Base-by-base conservation (phyloP, 371 early-diverging fungal genomes). In the Mucor velutinosus region DNA sequence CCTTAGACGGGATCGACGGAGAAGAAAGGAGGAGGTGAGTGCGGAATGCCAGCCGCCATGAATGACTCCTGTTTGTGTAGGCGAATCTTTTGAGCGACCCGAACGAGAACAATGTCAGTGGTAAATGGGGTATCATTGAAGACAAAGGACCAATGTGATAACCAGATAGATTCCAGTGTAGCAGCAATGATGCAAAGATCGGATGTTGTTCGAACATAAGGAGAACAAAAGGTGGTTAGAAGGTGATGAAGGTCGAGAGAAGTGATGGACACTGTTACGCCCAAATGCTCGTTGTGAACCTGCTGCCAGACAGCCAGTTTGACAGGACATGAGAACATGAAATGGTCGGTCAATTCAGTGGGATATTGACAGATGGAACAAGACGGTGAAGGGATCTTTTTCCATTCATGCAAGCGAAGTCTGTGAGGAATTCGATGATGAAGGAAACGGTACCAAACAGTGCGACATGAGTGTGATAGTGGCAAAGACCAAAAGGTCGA, bases 141-240 rank as follows among this genome's bases (percentile, higher is more conserved):
- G 32, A 62, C 32, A 53, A 62, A 62, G 37, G 49, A 27, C 62
- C 62, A 62, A 30, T 62, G 55, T 53, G 45, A 29, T 25, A 27
- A 27, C 62, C 62, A 62, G 6, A 62, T 49, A n/a, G 62, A 45
- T 11, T 25, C n/a, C 7, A 62, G 15, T 21, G 53, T 49, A 51
- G 53, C 30, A 43, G 45, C 45, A 43, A 43, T 43, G 45, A 43
- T 43, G 15, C 45, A n/a, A 43, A 14, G 45, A 43, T 43, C 45
- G n/a, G 49, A 25, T 15, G 49, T 25, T 35, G 62, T 17, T 21
- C 32, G 21, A 32, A 32, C 53, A 33, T 33, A n/a, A 30, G 49
- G 30, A 11, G 32, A 49, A 4, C 33, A 35, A 32, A 62, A 30
- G 53, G 15, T 47, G 35, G 45, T 47, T 6, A 33, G 17, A n/a